Base-by-base conservation (phyloP, 1,284 basidiomycete species). In the Malassezia sp. region DNA sequence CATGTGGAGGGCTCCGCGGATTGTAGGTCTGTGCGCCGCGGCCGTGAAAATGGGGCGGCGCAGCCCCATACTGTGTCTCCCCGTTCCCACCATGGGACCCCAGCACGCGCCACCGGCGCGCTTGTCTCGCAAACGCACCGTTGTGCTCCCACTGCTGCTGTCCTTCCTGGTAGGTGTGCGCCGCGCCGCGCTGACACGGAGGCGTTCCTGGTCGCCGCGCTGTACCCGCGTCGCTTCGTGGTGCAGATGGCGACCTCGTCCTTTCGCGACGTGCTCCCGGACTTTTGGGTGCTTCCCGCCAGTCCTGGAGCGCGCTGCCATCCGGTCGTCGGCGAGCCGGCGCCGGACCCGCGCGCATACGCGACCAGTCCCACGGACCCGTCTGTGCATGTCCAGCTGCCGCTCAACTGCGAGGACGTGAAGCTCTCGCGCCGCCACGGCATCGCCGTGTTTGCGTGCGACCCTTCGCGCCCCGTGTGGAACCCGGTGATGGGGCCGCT, bases 391-490 rank as follows among this genome's bases (percentile, higher is more conserved):
- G 47, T n/a, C 6, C 46, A 50, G 38, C 17, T 22, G 3, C 20
- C 46, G 3, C 7, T 32, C 2, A 30, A 40, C 2, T 54, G 53
- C 29, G 53, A 54, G 43, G 49, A 54, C 21, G 32, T 38, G 6
- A 38, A 37, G 8, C 21, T 43, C 7, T 14, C 35, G 10, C 21
- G 23, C 12, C 7, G 5, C 20, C 40, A 31, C 17, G 49, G 45
- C 15, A 24, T 42, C 17, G 40, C 35, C 5, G 5, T 54, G 22
- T 20, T 54, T 11, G 35, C 49, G 9, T 54, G 53, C 40, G 53
- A 54, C 30, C 45, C 49, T 1, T 43, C 43, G 15, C 49, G 53
- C 21, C 14, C 26, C 12, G 28, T 36, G 20, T 54, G 53, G 53
- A 52, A 54, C 23, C 34, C 41, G 23, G 45, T 52, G 26, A 32